Conservation (phyloP, 306 rosid species). For the Senna tora region DNA sequence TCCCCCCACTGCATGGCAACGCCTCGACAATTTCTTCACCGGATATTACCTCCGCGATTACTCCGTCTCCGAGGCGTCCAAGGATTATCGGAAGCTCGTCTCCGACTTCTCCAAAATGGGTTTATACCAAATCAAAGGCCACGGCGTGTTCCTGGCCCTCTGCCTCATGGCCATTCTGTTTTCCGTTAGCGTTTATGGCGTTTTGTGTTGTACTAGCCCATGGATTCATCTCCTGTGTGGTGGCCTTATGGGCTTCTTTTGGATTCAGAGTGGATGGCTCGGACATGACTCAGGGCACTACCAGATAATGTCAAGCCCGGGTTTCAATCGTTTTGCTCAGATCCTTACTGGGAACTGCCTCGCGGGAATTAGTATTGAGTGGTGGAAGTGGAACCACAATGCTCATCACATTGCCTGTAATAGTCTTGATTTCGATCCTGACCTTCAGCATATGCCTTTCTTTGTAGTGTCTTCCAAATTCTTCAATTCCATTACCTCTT, state of each 20-base stretch:
- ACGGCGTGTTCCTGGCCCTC: constrained; percentile 42
- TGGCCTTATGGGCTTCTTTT: constrained; percentile 52
- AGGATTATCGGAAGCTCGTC: constrained; percentile 53
- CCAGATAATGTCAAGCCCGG: constrained; percentile 45
- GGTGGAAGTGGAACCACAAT: constrained; percentile 89
- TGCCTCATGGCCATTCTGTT: constrained; percentile 42
- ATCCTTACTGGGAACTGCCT: constrained; percentile 69
- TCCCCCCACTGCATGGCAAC: constrained; percentile 53
- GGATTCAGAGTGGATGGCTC: constrained; percentile 78
- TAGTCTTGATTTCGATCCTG: constrained; percentile 77
- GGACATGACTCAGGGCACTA: constrained; percentile 86
- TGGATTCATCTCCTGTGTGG: constrained; percentile 50
- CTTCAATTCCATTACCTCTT: constrained; percentile 57
- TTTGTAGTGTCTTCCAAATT: constrained; percentile 65
- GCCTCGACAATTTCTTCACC: constrained; percentile 53
- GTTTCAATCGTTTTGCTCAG: constrained; percentile 49
- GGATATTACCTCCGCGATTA: constrained; percentile 54
- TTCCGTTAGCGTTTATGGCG: constrained; percentile 51
- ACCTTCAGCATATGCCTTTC: constrained; percentile 72
- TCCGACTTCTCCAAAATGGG: constrained; percentile 47
- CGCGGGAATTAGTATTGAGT: constrained; percentile 72
- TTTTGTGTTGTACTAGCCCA: constrained; percentile 45
- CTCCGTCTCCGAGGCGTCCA: constrained; percentile 62
- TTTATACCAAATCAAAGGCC: constrained; percentile 64
- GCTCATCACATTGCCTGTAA: constrained; percentile 76